A percentile compares a stretch with the other conserved stretches of the same genome.
Conservation (phyloP, 768 basidiomycete species). For the Leccinellum albellum region DNA sequence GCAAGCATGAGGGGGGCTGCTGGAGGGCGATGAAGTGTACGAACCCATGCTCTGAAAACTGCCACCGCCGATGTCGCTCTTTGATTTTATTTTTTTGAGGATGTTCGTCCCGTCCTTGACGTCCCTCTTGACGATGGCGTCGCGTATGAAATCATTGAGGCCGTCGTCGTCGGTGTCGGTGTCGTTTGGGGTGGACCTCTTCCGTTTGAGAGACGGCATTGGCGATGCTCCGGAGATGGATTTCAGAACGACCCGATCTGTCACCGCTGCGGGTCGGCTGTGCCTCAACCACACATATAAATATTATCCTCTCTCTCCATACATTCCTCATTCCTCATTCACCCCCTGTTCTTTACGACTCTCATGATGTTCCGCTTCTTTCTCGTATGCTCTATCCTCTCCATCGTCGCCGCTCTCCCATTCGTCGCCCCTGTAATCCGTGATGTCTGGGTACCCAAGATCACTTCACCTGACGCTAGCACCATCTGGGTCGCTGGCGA, state of each 20-base stretch:
- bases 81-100: slow-evolving; percentile 74
- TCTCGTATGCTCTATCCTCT: slow-evolving; percentile 20
- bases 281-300: background rate
- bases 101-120: slow-evolving; percentile 71
- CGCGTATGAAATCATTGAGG: slow-evolving; percentile 47
- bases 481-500: slow-evolving; percentile 41
- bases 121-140: slow-evolving; percentile 30
- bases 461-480: slow-evolving; percentile 34
- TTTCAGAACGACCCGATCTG: slow-evolving; percentile 6
- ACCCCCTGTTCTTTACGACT: slow-evolving; percentile 11
- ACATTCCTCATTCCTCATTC: background rate
- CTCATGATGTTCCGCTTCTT: slow-evolving; percentile 17
- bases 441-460: slow-evolving; percentile 47
- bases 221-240: slow-evolving; percentile 18
- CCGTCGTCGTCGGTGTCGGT: slow-evolving; percentile 8
- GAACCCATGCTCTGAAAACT: slow-evolving; percentile 96
- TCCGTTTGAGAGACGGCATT: slow-evolving; percentile 33
- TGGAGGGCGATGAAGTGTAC: slow-evolving; percentile 23
- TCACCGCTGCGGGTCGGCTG: background rate
- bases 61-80: slow-evolving; percentile 84
- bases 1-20: background rate
- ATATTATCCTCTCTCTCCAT: background rate
- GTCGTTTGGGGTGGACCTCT: slow-evolving; percentile 15
- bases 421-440: slow-evolving; percentile 25
- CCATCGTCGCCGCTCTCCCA: slow-evolving; percentile 32